Conservation (phyloP, 2,329 filamentous ascomycete genomes). For the Zalaria obscura region DNA sequence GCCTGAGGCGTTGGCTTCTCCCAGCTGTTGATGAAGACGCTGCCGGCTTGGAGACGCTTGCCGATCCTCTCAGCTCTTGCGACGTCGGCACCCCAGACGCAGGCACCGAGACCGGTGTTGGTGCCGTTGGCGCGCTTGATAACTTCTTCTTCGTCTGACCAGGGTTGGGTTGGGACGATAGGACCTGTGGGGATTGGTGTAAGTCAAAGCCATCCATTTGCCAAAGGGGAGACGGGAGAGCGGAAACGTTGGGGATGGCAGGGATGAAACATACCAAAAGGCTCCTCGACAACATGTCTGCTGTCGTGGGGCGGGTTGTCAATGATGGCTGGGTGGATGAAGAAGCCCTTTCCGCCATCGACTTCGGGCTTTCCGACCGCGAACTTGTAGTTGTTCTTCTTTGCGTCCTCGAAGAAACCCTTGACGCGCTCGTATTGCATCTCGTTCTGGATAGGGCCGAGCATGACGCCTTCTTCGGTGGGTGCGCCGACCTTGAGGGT, state of each 20-base stretch:
- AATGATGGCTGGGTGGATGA: slow-evolving; percentile 29
- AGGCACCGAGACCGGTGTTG: slow-evolving; percentile 37
- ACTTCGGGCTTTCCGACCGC: slow-evolving; percentile 40
- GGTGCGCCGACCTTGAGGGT: slow-evolving; percentile 28
- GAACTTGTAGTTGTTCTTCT: slow-evolving; percentile 32
- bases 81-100: slow-evolving; percentile 38
- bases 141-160: slow-evolving; percentile 32
- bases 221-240: neutral
- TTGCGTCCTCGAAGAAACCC: slow-evolving; percentile 22
- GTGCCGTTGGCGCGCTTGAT: slow-evolving; percentile 34
- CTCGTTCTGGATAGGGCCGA: slow-evolving; percentile 45
- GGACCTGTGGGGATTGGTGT: slow-evolving; percentile 17
- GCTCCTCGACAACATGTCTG: slow-evolving; percentile 33
- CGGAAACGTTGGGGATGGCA: too few species aligned
- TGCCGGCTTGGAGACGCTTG: slow-evolving; percentile 36
- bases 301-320: slow-evolving; percentile 28
- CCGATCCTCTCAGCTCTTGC: slow-evolving; percentile 34
- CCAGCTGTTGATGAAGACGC: slow-evolving; percentile 40
- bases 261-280: slow-evolving; percentile 22
- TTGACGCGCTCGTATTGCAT: slow-evolving; percentile 41
- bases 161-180: slow-evolving; percentile 33
- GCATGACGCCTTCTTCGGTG: slow-evolving; percentile 27
- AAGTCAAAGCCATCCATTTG: neutral
- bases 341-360: slow-evolving; percentile 23
- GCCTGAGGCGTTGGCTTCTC: slow-evolving; percentile 33